Conservation (phyloP, 2,329 filamentous ascomycete genomes). For the Parascedosporium putredinis region DNA sequence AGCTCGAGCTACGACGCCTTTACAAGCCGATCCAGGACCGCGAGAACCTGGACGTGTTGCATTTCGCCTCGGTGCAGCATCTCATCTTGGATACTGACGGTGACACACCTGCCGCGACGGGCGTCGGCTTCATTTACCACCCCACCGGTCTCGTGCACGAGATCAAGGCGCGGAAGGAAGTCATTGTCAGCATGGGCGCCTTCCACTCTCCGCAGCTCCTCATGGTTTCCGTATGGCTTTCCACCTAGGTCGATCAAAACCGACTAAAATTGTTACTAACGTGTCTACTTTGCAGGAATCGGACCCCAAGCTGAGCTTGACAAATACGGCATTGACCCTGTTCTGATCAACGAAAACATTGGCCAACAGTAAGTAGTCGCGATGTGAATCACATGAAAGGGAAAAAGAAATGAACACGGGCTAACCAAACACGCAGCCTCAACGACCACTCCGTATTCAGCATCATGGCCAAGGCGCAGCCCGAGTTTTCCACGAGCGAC, state of each 20-base stretch:
- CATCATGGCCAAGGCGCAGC: constrained; percentile 16
- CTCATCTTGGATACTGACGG: constrained; percentile 12
- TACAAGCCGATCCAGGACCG: constrained; percentile 14
- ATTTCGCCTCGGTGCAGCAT: constrained; percentile 15
- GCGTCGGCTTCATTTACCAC: constrained; percentile 18
- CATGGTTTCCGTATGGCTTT: constrained; percentile 22
- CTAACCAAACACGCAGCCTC: constrained; percentile 11
- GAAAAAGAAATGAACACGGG: not conserved
- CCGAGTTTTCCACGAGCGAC: constrained; percentile 16
- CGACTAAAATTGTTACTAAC: constrained; percentile 7
- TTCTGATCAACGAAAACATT: constrained; percentile 16
- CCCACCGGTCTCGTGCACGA: constrained; percentile 12
- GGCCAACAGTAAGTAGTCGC: constrained; percentile 15
- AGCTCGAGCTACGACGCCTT: constrained; percentile 18
- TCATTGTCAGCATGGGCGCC: constrained; percentile 37
- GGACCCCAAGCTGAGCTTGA: constrained; percentile 13
- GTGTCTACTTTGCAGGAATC: constrained; percentile 12
- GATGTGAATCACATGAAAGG: not conserved
- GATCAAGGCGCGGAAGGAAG: constrained; percentile 26
- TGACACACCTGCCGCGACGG: constrained; percentile 14
- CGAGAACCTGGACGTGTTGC: constrained; percentile 17
- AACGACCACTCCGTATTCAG: constrained; percentile 19
- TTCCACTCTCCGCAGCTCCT: constrained; percentile 42
- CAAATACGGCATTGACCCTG: constrained; percentile 15
- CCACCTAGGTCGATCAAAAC: not conserved